A percentile compares a stretch with the other conserved stretches of the same genome.
Conservation (phyloP, 2,329 filamentous ascomycete genomes). For the Epicoccum sorghinum region DNA sequence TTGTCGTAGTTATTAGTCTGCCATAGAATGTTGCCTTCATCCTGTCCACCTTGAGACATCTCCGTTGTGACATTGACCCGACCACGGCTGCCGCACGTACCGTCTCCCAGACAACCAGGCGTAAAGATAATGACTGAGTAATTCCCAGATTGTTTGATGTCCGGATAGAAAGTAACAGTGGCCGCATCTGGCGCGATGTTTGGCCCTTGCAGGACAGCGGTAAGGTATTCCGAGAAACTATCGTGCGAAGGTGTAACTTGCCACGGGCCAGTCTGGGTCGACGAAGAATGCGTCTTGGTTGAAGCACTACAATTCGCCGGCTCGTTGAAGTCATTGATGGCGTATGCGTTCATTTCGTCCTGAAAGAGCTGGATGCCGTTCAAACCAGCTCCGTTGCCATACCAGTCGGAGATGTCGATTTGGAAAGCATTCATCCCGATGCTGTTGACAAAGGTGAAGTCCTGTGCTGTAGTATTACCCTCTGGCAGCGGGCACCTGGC, state of each 20-base stretch:
- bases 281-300: slow-evolving; percentile 60
- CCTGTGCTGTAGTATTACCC: slow-evolving; percentile 74
- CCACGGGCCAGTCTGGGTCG: slow-evolving; percentile 79
- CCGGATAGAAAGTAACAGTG: slow-evolving; percentile 78
- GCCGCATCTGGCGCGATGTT: slow-evolving; percentile 64
- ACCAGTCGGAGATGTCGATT: slow-evolving; percentile 86
- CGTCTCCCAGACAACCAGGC: slow-evolving; percentile 83
- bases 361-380: slow-evolving; percentile 86
- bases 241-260: slow-evolving; percentile 67
- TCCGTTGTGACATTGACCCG: slow-evolving; percentile 80
- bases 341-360: slow-evolving; percentile 83
- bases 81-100: slow-evolving; percentile 76
- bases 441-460: slow-evolving; percentile 91
- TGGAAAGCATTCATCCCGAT: slow-evolving; percentile 89
- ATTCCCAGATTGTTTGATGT: slow-evolving; percentile 86
- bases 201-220: slow-evolving; percentile 64
- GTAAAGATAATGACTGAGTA: slow-evolving; percentile 93
- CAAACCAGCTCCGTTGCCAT: slow-evolving; percentile 82
- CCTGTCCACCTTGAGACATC: slow-evolving; percentile 58
- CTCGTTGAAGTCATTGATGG: slow-evolving; percentile 86
- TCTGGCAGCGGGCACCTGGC: slow-evolving; percentile 81
- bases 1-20: slow-evolving; percentile 98
- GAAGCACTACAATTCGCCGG: slow-evolving; percentile 74
- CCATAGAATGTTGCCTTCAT: slow-evolving; percentile 69
- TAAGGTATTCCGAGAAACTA: slow-evolving; percentile 79